Base-by-base conservation (phyloP, 108 stramenopile genomes). In the Cyclostephanos tholiformis region DNA sequence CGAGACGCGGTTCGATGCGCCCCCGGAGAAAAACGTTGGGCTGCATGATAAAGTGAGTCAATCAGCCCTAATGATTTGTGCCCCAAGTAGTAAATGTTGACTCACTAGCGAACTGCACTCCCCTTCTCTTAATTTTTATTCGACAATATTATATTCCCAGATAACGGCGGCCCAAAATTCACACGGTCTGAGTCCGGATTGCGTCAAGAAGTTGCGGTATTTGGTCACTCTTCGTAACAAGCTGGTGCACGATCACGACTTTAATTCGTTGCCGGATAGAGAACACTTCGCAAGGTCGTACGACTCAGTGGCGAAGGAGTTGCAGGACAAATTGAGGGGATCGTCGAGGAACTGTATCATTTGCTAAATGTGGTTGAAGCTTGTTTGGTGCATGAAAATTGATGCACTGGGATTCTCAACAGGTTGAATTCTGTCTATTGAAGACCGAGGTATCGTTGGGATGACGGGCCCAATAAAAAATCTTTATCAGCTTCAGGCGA, bases 191-290 rank as follows among this genome's bases (percentile, higher is more conserved):
- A 67, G 69, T 44, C 29, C 35, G 23, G 85, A 85, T 14, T 71
- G 69, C 13, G 76, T 85, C 22, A 71, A 68, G 69, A 77, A 85
- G 19, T 55, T 85, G 58, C 51, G 85, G 19, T 80, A 82, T 56
- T 56, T 85, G 23, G 85, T 72, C 19, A 85, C 85, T 14, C 55
- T 85, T 17, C 81, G 85, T 22, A 85, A 85, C 57, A 85, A 82
- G 51, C 20, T 85, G 39, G 85, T 85, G 19, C 85, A 85, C 51
- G 85, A 85, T 32, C 69, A 79, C 39, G 74, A 67, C 49, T 85
- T 85, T 53, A 82, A 85, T 62, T 43, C 63, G 49, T 36, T 85
- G 16, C 82, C 81, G 16, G 82, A 85, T 72, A 43, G 85, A 60
- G 57, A 19, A 22, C 41, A 71, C n/a, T 85, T 85, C 79, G 73